phyloP scores from a whole-genome alignment of 352 stramenopile genomes.

The Phytopythium oedochilum region DNA sequence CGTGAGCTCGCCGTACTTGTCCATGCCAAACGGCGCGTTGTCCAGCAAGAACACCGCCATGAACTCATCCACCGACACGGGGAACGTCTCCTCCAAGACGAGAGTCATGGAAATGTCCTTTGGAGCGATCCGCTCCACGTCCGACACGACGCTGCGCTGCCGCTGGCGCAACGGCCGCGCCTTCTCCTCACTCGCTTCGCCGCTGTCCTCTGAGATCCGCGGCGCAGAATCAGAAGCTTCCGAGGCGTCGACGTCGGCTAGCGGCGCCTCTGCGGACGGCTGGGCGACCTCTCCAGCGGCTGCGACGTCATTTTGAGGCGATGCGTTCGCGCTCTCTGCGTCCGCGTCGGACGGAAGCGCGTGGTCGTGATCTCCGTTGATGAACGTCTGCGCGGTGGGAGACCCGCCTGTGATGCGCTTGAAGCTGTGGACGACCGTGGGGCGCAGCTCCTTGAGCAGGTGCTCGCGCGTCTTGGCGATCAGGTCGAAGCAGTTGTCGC shows the following conservation, averaged over 20 bases:
- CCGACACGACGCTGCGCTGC: conserved; percentile 45
- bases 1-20: conserved; percentile 50
- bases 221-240: conserved; percentile 4
- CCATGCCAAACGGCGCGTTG: conserved; percentile 60
- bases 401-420: neutral
- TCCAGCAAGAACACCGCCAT: conserved; percentile 68
- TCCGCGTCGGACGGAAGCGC: neutral
- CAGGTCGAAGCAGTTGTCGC: conserved; percentile 76
- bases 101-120: conserved; percentile 77
- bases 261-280: neutral
- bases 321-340: neutral
- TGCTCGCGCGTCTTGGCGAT: conserved; percentile 59
- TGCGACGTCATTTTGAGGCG: neutral
- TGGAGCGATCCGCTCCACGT: conserved; percentile 49
- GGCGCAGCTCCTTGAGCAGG: conserved; percentile 28
- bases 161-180: conserved; percentile 9
- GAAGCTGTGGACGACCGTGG: conserved; percentile 9
- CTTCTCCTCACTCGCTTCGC: neutral
- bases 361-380: neutral
- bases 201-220: neutral
- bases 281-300: neutral
- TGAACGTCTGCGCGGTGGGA: neutral
- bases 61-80: conserved; percentile 61
- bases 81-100: conserved; percentile 55
- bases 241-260: neutral